Evolutionary conservation across 106 monocot species (phyloP).

Genomic region (Chionographis japonica): DNA sequence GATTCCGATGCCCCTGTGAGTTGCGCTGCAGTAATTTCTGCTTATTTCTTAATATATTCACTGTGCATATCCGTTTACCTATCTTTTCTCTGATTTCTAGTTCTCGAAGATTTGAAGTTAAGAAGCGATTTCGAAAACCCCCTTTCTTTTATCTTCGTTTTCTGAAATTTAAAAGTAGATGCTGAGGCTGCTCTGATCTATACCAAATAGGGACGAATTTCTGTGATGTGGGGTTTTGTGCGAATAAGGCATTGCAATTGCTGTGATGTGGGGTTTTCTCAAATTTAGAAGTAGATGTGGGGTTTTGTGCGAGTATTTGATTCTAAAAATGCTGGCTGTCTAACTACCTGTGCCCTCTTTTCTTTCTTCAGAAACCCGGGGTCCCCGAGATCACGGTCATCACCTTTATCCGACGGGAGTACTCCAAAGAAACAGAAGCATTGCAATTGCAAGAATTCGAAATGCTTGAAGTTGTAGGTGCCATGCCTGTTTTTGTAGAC

Average conservation of each 20-base stretch:
- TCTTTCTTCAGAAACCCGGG: constrained; percentile 30
- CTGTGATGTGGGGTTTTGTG: neutral
- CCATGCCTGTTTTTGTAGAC: neutral
- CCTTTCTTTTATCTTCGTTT: too few species aligned
- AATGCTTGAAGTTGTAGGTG: constrained; percentile 63
- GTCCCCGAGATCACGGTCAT: constrained; percentile 33
- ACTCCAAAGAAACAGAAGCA: constrained; percentile 58
- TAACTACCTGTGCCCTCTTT: neutral
- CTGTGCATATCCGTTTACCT: neutral
- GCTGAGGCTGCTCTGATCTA: too few species aligned
- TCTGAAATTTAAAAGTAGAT: too few species aligned
- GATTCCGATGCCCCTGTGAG: neutral
- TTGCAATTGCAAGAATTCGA: constrained; percentile 60
- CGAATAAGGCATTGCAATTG: neutral
- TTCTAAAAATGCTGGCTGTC: neutral
- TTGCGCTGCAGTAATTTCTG: neutral
- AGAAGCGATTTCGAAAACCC: too few species aligned
- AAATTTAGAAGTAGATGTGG: neutral
- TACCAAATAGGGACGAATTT: neutral
- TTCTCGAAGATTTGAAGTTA: neutral
- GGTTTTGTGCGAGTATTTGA: neutral
- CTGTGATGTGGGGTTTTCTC: neutral
- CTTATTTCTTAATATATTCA: neutral
- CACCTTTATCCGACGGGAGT: constrained; percentile 30
- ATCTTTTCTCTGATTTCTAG: neutral